These are phyloP conservation scores for Pittosporum tobira DNA, from an alignment of 129 eudicot genomes.

Conservation along the genomic window DNA sequence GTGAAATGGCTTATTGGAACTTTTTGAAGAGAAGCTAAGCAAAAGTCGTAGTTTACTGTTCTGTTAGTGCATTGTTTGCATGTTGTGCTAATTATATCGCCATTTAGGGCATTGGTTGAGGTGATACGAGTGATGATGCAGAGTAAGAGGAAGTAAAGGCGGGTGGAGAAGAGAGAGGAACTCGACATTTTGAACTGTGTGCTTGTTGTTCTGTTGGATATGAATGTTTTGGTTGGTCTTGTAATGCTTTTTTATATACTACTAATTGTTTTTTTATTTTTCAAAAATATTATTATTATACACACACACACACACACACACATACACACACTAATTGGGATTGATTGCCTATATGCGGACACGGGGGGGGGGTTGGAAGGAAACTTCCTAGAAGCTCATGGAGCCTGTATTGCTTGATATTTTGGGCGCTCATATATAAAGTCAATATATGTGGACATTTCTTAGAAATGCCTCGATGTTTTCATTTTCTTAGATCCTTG, in stretches of 20 bases:
- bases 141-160: not conserved
- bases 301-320: too few species aligned
- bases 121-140: not conserved
- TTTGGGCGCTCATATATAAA: too few species aligned
- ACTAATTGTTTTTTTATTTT: not conserved
- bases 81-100: slow-evolving; percentile 7
- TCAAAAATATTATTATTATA: too few species aligned
- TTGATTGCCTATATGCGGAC: not conserved
- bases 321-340: too few species aligned
- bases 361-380: too few species aligned
- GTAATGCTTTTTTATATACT: not conserved
- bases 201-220: not conserved
- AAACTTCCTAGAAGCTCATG: too few species aligned
- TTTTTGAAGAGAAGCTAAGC: slow-evolving; percentile 3
- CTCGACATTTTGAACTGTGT: not conserved
- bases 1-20: slow-evolving; percentile 2
- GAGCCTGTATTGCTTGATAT: too few species aligned
- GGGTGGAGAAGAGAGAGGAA: not conserved
- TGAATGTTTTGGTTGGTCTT: not conserved
- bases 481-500: too few species aligned
- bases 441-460: too few species aligned
- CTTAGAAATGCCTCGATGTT: too few species aligned
- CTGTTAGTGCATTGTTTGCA: slow-evolving; percentile 14
- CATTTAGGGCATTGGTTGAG: not conserved
- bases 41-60: slow-evolving; percentile 2